These are phyloP conservation scores for Leucoagaricus sp. DNA, from an alignment of 1,284 basidiomycete genomes.

Conservation along the genomic window DNA sequence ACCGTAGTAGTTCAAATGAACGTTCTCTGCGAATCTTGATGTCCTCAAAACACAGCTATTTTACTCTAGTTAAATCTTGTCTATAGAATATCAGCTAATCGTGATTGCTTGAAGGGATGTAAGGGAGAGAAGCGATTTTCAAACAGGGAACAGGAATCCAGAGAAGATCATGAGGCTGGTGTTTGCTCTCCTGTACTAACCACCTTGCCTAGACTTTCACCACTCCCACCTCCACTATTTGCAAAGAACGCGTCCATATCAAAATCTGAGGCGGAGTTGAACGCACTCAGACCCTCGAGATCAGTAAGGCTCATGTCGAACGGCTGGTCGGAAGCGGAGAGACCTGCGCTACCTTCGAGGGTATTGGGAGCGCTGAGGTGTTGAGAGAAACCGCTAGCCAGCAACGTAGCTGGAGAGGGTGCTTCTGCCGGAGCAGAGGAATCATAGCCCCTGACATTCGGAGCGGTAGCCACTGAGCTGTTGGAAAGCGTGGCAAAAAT, in stretches of 20 bases:
- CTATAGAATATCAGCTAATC: too few species aligned
- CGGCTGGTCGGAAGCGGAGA: slow-evolving; percentile 1
- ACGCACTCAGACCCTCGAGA: slow-evolving; percentile 8
- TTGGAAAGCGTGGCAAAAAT: slow-evolving; percentile 11
- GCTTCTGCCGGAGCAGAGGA: background rate
- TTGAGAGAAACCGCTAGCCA: slow-evolving; percentile 10
- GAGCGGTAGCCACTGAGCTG: background rate
- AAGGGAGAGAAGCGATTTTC: too few species aligned
- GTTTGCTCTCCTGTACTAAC: background rate
- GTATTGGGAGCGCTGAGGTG: slow-evolving; percentile 3
- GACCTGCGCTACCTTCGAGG: background rate
- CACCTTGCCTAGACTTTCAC: background rate
- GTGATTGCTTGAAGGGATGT: too few species aligned
- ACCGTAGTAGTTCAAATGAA: background rate
- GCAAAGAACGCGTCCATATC: slow-evolving; percentile 34
- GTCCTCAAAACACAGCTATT: too few species aligned
- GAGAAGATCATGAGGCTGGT: background rate
- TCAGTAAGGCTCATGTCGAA: slow-evolving; percentile 12
- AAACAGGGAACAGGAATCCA: background rate
- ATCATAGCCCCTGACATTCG: background rate
- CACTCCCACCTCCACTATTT: slow-evolving; percentile 15
- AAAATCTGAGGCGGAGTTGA: slow-evolving; percentile 8
- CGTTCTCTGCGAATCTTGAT: background rate
- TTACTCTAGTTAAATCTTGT: too few species aligned
- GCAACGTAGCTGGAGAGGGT: slow-evolving; percentile 10